These are phyloP conservation scores for Cynara cardunculus DNA, from an alignment of 129 eudicot species.

Conservation along the genomic window DNA sequence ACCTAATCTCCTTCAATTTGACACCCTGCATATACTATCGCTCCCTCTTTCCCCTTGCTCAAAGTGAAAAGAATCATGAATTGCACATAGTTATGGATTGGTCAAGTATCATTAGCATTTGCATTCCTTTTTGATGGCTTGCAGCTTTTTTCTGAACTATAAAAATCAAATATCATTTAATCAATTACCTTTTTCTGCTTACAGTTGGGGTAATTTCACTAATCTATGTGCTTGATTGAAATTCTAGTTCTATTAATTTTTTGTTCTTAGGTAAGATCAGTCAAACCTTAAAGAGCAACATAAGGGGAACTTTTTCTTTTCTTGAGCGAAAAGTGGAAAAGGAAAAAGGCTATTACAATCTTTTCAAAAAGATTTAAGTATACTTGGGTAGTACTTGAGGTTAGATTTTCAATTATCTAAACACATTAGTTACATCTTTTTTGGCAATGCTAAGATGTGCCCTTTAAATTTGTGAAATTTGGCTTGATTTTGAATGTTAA, in stretches of 20 bases:
- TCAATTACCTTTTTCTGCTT: not conserved
- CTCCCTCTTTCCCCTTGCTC: not conserved
- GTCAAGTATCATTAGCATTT: not conserved
- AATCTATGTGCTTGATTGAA: not conserved
- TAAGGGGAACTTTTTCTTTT: not conserved
- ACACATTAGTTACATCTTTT: not conserved
- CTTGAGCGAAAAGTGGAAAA: not conserved
- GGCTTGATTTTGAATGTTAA: not conserved
- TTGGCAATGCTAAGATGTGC: not conserved
- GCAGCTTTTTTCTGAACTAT: not conserved
- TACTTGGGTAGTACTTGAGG: not conserved
- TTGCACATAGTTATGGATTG: not conserved
- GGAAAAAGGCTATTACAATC: not conserved
- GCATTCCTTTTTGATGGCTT: not conserved
- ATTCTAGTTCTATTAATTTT: not conserved
- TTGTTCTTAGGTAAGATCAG: not conserved
- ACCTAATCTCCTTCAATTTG: not conserved
- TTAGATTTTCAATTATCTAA: not conserved
- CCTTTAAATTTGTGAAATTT: not conserved
- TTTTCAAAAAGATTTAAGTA: not conserved
- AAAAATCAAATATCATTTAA: not conserved
- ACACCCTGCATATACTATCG: not conserved
- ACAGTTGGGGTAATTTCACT: not conserved
- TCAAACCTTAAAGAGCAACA: not conserved
- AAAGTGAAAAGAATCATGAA: not conserved